A percentile compares a stretch with the other conserved stretches of the same genome.
Evolutionary conservation across 371 early-diverging fungal genomes (phyloP).

Genomic region (Apophysomyces sp.): DNA sequence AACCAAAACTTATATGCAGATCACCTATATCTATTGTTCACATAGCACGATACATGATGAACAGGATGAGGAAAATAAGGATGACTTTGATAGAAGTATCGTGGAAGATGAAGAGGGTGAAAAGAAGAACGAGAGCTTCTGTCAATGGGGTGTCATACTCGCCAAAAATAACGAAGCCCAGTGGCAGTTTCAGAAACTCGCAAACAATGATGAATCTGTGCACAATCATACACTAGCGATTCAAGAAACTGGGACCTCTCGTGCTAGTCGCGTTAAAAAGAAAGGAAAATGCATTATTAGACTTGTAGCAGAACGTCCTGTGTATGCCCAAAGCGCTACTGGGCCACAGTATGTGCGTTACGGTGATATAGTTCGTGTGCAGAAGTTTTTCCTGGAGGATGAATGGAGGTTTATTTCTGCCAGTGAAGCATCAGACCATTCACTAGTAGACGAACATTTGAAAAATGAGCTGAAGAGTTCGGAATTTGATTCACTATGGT

Average conservation of each 20-base stretch:
- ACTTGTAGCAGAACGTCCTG: neutral
- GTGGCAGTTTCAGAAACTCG: neutral
- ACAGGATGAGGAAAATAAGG: neutral
- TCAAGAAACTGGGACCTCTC: neutral
- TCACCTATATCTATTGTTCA: neutral
- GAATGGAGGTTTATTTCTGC: too few relatives aligned
- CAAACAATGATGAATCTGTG: neutral
- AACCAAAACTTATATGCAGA: too few relatives aligned
- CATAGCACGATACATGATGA: neutral
- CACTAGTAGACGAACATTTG: too few relatives aligned
- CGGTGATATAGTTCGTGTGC: neutral
- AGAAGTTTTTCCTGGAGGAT: neutral
- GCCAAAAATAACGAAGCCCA: neutral
- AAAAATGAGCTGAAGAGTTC: too few relatives aligned
- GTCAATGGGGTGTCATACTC: neutral
- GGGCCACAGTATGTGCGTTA: neutral
- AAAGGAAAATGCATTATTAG: neutral
- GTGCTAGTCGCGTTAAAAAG: neutral
- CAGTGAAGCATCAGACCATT: neutral
- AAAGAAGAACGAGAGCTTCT: neutral
- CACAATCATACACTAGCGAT: neutral
- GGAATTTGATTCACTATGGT: too few relatives aligned
- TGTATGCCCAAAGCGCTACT: neutral
- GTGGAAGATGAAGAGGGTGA: too few relatives aligned
- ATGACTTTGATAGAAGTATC: too few relatives aligned